Conservation (phyloP, 257 asterid species). For the Plantago elongata region DNA sequence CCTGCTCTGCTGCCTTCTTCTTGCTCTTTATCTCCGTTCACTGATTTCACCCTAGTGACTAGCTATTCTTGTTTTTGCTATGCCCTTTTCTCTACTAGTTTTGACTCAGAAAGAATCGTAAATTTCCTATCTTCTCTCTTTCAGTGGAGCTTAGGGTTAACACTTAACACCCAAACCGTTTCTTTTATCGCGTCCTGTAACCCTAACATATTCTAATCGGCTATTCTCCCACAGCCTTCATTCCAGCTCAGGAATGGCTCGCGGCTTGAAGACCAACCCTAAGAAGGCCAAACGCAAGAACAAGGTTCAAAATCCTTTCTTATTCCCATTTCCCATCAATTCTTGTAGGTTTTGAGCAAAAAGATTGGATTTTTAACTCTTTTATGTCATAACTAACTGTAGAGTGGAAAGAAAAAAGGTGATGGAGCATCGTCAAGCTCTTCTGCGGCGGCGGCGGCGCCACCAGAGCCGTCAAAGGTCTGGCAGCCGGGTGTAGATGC, state of each 20-base stretch:
- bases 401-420: slow-evolving; percentile 33
- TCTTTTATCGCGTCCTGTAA: too few species aligned
- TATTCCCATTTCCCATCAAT: background rate
- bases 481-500: slow-evolving; percentile 91
- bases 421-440: slow-evolving; percentile 57
- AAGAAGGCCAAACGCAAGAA: slow-evolving; percentile 5
- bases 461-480: slow-evolving; percentile 49
- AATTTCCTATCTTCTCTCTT: too few species aligned
- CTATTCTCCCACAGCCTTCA: background rate
- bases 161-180: too few species aligned
- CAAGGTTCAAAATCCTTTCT: background rate
- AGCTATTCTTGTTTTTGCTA: too few species aligned
- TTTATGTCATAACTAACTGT: background rate
- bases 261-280: slow-evolving; percentile 1
- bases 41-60: too few species aligned
- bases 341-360: background rate
- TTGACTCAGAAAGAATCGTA: too few species aligned
- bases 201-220: too few species aligned
- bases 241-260: background rate
- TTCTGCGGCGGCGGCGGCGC: slow-evolving; percentile 32
- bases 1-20: too few species aligned
- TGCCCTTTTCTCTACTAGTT: too few species aligned
- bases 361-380: background rate
- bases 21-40: too few species aligned
- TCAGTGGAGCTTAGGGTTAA: too few species aligned